Conservation (phyloP, 1,139 yeast genomes). For the Candida tetrigidarum region DNA sequence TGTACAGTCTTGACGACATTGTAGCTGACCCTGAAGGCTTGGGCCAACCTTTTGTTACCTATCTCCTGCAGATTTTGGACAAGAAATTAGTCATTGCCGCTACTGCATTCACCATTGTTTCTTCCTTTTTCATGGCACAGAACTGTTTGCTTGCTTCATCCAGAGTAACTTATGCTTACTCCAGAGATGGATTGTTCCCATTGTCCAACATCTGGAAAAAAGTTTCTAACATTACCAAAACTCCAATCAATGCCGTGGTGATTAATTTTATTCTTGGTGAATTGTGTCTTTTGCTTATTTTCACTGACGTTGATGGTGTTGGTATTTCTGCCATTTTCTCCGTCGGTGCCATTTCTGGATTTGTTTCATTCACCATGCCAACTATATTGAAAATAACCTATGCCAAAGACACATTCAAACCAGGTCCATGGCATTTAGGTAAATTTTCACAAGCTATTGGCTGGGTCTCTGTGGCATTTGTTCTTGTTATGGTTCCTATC, state of each 20-base stretch:
- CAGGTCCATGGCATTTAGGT: conserved; percentile 78
- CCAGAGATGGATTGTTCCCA: conserved; percentile 75
- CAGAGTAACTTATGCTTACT: conserved; percentile 69
- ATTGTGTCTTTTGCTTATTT: conserved; percentile 58
- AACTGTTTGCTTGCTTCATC: conserved; percentile 75
- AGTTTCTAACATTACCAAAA: conserved; percentile 59
- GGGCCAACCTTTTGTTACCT: conserved; percentile 71
- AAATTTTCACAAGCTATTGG: conserved; percentile 51
- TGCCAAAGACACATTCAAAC: conserved; percentile 55
- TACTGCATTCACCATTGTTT: conserved; percentile 60
- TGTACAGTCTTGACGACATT: conserved; percentile 55
- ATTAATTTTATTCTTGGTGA: conserved; percentile 62
- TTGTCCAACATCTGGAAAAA: conserved; percentile 53
- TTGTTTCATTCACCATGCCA: conserved; percentile 72
- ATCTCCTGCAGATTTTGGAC: conserved; percentile 54
- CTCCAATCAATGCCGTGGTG: conserved; percentile 77
- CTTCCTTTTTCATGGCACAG: conserved; percentile 69
- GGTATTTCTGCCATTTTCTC: conserved; percentile 66
- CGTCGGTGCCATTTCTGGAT: conserved; percentile 76
- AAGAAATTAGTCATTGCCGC: conserved; percentile 53
- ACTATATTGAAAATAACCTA: conserved; percentile 62
- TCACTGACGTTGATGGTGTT: conserved; percentile 71
- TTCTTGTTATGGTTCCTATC: conserved; percentile 64
- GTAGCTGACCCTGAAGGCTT: conserved; percentile 53
- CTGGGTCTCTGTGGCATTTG: conserved; percentile 40